Base-by-base conservation (phyloP, 2,329 filamentous ascomycete genomes). In the Ceratocystis variospora region DNA sequence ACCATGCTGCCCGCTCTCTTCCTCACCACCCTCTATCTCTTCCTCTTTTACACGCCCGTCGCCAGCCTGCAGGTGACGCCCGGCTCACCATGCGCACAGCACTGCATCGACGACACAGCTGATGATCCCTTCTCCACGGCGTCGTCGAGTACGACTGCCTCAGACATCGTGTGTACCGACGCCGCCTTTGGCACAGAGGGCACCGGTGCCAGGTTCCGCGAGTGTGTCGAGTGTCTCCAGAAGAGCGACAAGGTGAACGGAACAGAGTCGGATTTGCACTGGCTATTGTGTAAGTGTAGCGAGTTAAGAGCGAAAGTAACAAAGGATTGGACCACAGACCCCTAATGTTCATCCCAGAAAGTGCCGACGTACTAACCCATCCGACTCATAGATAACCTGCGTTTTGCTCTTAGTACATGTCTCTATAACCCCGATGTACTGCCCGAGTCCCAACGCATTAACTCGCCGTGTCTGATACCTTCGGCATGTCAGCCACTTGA, bases 121-220 rank as follows among this genome's bases (percentile, higher is more conserved):
- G 71, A 70, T 8, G 73, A 79, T 66, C 64, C 71, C 0, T 70
- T 73, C 41, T 72, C 76, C 22, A 69, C 78, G 0, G 69, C 70
- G 1, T 70, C 72, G 3, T 78, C 80, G 0, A 75, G 70, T 3
- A 83, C 79, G 0, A 77, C 73, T 19, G 68, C 76, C 0, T 73
- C 74, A 0, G 81, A 84, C 17, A 77, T 85, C 3, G 74, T 75
- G 0, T 82, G 80, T 67, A 70, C 72, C 10, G 76, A 82, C 63
- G 57, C 69, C 1, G 75, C 77, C 2, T 82, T 77, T 66, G 72
- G 72, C 15, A 71, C 71, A 2, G 73, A 74, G 0, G 64, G 72
- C 0, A 69, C 33, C 0, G 80, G 80, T 0, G 77, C 77, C 62
- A 78, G 79, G 63, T 82, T 77, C 72, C 75, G 77, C 68, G 76